phyloP scores from a whole-genome alignment of 2,329 filamentous ascomycete genomes.

The Colletotrichum orchidophilum region DNA sequence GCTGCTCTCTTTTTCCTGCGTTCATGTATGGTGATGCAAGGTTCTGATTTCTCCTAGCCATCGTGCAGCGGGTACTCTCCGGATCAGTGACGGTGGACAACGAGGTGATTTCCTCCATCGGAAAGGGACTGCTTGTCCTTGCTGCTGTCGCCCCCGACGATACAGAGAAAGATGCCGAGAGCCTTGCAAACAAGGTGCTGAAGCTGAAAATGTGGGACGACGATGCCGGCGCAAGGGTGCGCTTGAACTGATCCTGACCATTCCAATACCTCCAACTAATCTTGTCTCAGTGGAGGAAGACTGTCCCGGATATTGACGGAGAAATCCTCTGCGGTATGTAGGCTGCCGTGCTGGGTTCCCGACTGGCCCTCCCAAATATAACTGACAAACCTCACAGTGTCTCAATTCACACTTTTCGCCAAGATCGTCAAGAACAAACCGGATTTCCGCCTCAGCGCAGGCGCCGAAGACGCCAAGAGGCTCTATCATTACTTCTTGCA shows the following conservation, averaged over 20 bases:
- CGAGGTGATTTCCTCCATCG: conserved; percentile 88
- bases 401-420: conserved; percentile 94
- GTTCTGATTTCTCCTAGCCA: conserved; percentile 64
- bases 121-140: conserved; percentile 88
- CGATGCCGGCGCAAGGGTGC: conserved; percentile 73
- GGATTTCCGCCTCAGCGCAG: conserved; percentile 90
- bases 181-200: conserved; percentile 84
- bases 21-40: conserved; percentile 21
- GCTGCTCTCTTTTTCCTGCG: conserved; percentile 24
- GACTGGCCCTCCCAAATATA: background rate
- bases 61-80: conserved; percentile 92
- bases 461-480: conserved; percentile 78
- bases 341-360: background rate
- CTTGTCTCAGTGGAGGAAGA: conserved; percentile 81
- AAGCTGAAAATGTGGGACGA: conserved; percentile 95
- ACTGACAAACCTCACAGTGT: conserved; percentile 67
- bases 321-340: conserved; percentile 92
- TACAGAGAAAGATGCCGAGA: conserved; percentile 86
- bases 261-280: conserved; percentile 3
- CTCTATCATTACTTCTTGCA: conserved; percentile 87
- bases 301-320: conserved; percentile 85
- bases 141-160: conserved; percentile 92
- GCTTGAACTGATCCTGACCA: conserved; percentile 30
- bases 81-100: conserved; percentile 96
- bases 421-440: conserved; percentile 97